A percentile compares a stretch with the other conserved stretches of the same genome.
Conservation (phyloP, 1,284 basidiomycete genomes). For the Erythrobasidium hasegawianum region DNA sequence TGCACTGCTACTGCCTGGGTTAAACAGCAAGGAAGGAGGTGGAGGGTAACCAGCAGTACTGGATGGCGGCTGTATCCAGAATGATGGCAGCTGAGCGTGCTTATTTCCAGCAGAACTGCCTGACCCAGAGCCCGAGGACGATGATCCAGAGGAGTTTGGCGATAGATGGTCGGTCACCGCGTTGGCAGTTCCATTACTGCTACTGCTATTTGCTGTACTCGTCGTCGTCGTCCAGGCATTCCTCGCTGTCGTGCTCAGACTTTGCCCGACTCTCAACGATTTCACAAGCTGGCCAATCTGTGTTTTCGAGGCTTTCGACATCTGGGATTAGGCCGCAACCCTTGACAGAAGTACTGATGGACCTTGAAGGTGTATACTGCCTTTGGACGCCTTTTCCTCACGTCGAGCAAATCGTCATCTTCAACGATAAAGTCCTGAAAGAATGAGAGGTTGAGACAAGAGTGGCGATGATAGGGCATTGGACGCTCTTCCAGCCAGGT, state of each 20-base stretch:
- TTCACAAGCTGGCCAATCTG: no score
- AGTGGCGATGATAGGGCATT: no score
- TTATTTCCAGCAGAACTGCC: not conserved
- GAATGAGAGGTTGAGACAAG: no score
- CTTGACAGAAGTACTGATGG: no score
- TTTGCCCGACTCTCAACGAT: no score
- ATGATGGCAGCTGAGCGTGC: conserved; percentile 1
- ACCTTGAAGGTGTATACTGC: no score
- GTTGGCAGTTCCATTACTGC: not conserved
- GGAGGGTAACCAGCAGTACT: conserved; percentile 1
- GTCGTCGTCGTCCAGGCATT: not conserved
- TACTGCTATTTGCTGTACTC: not conserved
- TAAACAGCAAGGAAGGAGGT: conserved; percentile 34
- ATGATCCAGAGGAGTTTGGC: conserved; percentile 9
- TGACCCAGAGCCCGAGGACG: conserved; percentile 4
- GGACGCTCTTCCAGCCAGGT: no score
- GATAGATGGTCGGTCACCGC: not conserved
- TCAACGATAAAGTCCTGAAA: no score
- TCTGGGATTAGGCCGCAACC: no score
- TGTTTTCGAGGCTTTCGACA: no score
- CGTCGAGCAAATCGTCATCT: no score
- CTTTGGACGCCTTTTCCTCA: no score
- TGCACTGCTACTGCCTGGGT: conserved; percentile 36
- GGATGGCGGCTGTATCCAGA: conserved; percentile 23
- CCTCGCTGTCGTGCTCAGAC: conserved; percentile 2